phyloP scores from a whole-genome alignment of 495 filamentous ascomycete genomes.

The Halenospora varia region DNA sequence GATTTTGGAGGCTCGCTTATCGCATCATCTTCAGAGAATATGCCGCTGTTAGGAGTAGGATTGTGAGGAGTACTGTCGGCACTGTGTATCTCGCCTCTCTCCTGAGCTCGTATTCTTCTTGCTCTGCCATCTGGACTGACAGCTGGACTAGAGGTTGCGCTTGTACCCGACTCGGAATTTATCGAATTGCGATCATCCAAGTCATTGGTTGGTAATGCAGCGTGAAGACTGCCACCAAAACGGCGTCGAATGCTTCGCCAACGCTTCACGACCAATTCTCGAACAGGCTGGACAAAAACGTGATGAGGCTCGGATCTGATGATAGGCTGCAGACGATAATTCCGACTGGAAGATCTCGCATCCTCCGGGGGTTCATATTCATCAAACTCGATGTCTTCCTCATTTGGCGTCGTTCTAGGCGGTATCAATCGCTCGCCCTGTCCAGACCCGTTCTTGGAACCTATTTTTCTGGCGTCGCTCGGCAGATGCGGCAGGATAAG shows the following conservation, averaged over 20 bases:
- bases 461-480: background rate
- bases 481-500: background rate
- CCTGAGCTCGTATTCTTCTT: slow-evolving; percentile 17
- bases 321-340: slow-evolving; percentile 13
- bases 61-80: slow-evolving; percentile 14
- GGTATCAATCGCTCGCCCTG: background rate
- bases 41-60: slow-evolving; percentile 13
- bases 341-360: background rate
- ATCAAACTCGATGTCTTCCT: background rate
- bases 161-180: slow-evolving; percentile 5
- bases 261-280: slow-evolving; percentile 21
- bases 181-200: background rate
- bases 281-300: slow-evolving; percentile 25
- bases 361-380: background rate
- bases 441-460: background rate
- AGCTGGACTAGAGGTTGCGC: slow-evolving; percentile 3
- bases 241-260: slow-evolving; percentile 20
- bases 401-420: background rate
- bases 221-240: slow-evolving; percentile 13
- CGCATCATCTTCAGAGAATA: background rate
- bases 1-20: no score
- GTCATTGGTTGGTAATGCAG: background rate
- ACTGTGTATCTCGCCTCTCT: slow-evolving; percentile 21
- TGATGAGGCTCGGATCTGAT: slow-evolving; percentile 24
- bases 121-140: slow-evolving; percentile 12